phyloP scores from a whole-genome alignment of 768 basidiomycete genomes.

The Cystoderma amianthinum region DNA sequence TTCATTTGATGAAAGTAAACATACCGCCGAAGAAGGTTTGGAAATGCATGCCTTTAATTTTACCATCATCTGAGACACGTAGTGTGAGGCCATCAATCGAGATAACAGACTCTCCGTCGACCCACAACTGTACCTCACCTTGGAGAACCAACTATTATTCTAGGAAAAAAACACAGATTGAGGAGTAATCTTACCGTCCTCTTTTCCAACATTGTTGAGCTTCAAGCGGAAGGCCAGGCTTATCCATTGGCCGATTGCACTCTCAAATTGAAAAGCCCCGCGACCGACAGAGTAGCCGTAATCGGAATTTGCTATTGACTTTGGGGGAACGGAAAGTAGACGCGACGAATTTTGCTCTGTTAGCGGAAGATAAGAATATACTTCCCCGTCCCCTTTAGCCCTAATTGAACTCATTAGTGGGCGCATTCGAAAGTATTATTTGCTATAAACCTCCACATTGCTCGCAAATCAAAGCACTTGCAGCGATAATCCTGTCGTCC shows the following conservation, averaged over 20 bases:
- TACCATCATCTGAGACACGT: conserved; percentile 30
- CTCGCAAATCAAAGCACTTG: conserved; percentile 60
- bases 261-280: conserved; percentile 49
- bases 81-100: conserved; percentile 39
- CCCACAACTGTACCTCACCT: conserved; percentile 64
- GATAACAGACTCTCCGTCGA: conserved; percentile 56
- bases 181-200: conserved; percentile 40
- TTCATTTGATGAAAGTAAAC: background rate
- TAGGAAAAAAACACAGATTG: background rate
- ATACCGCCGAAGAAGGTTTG: conserved; percentile 77
- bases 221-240: conserved; percentile 60
- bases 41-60: conserved; percentile 64
- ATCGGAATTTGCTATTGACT: conserved; percentile 42
- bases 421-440: no score
- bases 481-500: conserved; percentile 57
- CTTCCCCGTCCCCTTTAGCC: conserved; percentile 46
- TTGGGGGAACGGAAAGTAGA: conserved; percentile 41
- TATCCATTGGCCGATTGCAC: conserved; percentile 52
- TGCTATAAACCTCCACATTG: conserved; percentile 63
- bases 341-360: conserved; percentile 30
- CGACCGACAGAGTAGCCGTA: conserved; percentile 65
- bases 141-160: background rate
- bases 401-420: no score
- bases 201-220: conserved; percentile 52
- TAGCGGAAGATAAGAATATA: conserved; percentile 68